phyloP scores from a whole-genome alignment of 306 rosid species.

The Rubus parviflorus region DNA sequence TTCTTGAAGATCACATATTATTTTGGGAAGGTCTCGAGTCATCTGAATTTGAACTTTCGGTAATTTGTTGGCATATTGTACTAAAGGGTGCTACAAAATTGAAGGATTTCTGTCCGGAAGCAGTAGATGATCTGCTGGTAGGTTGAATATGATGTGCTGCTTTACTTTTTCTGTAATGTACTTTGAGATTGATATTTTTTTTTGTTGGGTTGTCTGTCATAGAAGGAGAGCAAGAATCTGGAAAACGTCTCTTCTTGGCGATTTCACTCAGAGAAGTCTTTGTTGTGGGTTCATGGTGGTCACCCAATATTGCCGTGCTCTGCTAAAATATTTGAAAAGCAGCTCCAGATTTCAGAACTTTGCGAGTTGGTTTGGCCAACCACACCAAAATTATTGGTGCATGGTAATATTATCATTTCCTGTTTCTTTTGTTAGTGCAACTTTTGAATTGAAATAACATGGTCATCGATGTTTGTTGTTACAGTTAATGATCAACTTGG shows the following conservation, averaged over 20 bases:
- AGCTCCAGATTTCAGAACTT: slow-evolving; percentile 48
- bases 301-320: slow-evolving; percentile 73
- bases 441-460: not conserved
- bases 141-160: slow-evolving; percentile 25
- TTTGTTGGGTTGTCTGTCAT: slow-evolving; percentile 2
- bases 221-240: slow-evolving; percentile 56
- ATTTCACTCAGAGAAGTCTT: slow-evolving; percentile 51
- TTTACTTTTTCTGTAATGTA: slow-evolving; percentile 22
- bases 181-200: slow-evolving; percentile 12
- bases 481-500: slow-evolving; percentile 35
- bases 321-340: slow-evolving; percentile 52
- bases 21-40: slow-evolving; percentile 57
- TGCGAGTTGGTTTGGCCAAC: slow-evolving; percentile 68
- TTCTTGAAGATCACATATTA: slow-evolving; percentile 60
- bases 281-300: slow-evolving; percentile 91
- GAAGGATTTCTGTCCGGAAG: slow-evolving; percentile 49
- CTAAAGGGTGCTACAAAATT: slow-evolving; percentile 55
- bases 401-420: slow-evolving; percentile 39
- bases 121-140: slow-evolving; percentile 59
- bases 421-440: slow-evolving; percentile 12
- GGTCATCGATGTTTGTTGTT: slow-evolving; percentile 6
- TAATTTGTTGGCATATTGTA: slow-evolving; percentile 64
- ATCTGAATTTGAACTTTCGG: slow-evolving; percentile 45
- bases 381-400: slow-evolving; percentile 32
- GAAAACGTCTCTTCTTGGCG: slow-evolving; percentile 33